Percentiles rank a stretch among this genome's conserved stretches.
phyloP scores from a whole-genome alignment of 2,329 filamentous ascomycete genomes.

The Purpureocillium lavendulum region DNA sequence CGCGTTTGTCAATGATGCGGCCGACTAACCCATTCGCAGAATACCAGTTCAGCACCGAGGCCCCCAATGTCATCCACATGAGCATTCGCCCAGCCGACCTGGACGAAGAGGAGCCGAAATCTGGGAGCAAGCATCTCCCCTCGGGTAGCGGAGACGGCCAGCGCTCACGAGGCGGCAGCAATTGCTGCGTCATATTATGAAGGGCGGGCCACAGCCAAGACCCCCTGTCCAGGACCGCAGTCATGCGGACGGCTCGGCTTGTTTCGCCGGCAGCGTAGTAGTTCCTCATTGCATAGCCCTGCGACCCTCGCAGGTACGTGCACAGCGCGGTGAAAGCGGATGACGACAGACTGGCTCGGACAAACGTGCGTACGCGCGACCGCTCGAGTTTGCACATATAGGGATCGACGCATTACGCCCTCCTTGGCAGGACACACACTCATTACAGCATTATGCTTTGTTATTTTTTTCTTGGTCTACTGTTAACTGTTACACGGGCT shows the following conservation, averaged over 20 bases:
- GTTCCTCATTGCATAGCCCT: too few relatives aligned
- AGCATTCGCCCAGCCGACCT: slow-evolving; percentile 81
- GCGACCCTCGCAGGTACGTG: too few relatives aligned
- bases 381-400: too few relatives aligned
- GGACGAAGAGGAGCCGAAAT: slow-evolving; percentile 70
- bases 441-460: not conserved
- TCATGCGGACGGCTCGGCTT: too few relatives aligned
- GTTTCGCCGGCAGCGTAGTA: too few relatives aligned
- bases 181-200: slow-evolving; percentile 46
- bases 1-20: not conserved
- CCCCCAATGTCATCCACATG: slow-evolving; percentile 88
- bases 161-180: slow-evolving; percentile 29
- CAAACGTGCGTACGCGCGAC: too few relatives aligned
- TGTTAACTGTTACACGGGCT: slow-evolving; percentile 1
- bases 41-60: slow-evolving; percentile 66
- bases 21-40: slow-evolving; percentile 39
- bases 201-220: not conserved
- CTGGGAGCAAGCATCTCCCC: slow-evolving; percentile 43
- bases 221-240: not conserved
- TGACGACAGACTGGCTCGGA: too few relatives aligned
- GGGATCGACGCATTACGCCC: not conserved
- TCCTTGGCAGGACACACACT: slow-evolving; percentile 1
- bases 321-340: too few relatives aligned
- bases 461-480: slow-evolving; percentile 4
- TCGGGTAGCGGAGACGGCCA: slow-evolving; percentile 31